Conservation (phyloP, 202 grass and related monocot species). For the Zizania palustris region DNA sequence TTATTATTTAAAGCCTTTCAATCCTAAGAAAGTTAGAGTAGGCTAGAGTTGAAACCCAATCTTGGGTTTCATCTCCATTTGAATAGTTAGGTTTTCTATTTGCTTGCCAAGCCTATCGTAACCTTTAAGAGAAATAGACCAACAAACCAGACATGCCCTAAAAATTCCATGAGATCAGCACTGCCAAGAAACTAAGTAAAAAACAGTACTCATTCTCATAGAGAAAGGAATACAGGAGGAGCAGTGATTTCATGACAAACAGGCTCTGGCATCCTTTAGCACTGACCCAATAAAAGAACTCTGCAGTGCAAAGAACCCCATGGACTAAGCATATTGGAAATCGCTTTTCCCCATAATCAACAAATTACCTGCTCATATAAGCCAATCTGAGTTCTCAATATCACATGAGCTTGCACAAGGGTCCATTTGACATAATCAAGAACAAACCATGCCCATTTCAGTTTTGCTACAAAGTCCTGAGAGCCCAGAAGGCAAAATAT, state of each 20-base stretch:
- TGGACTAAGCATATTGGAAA: neutral
- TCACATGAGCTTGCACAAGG: neutral
- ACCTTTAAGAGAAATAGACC: neutral
- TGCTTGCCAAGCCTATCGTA: too few species aligned
- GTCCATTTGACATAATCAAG: neutral
- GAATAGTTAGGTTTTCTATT: too few species aligned
- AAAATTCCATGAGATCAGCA: neutral
- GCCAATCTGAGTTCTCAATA: neutral
- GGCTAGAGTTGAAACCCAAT: too few species aligned
- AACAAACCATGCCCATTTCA: neutral
- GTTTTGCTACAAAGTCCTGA: neutral
- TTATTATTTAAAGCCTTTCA: too few species aligned
- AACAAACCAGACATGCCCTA: constrained; percentile 3
- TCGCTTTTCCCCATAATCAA: neutral
- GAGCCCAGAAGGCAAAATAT: neutral
- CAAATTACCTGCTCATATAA: neutral
- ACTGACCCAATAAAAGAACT: neutral
- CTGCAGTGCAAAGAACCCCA: neutral
- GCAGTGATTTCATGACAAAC: neutral
- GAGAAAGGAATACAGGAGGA: neutral
- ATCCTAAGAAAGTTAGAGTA: too few species aligned
- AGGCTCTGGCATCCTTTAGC: neutral
- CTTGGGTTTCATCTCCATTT: neutral
- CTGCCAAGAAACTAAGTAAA: neutral
- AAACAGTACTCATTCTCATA: constrained; percentile 3